A percentile compares a stretch with the other conserved stretches of the same genome.
These are phyloP conservation scores for Schwanniomyces pseudopolymorphus DNA, from an alignment of 805 yeast species.

Conservation along the genomic window DNA sequence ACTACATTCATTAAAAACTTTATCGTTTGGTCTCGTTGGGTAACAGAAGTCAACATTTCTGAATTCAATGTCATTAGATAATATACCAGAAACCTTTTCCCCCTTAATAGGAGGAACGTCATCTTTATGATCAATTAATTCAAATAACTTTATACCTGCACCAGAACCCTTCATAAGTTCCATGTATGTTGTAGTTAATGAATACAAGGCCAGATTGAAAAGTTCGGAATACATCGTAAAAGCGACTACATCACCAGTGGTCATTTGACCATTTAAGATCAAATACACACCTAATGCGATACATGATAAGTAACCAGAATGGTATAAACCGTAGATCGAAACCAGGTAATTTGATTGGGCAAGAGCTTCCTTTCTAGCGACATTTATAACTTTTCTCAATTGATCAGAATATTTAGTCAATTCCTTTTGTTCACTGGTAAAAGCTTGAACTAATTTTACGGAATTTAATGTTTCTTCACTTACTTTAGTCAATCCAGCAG, in stretches of 20 bases:
- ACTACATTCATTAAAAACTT: slow-evolving; percentile 36
- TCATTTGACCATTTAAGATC: slow-evolving; percentile 42
- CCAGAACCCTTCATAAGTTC: slow-evolving; percentile 50
- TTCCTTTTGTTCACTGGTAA: slow-evolving; percentile 44
- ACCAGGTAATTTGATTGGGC: slow-evolving; percentile 46
- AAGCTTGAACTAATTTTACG: slow-evolving; percentile 42
- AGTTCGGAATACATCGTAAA: slow-evolving; percentile 47
- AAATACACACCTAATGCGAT: slow-evolving; percentile 43
- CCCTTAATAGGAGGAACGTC: slow-evolving; percentile 39
- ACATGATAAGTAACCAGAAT: slow-evolving; percentile 43
- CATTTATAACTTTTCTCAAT: slow-evolving; percentile 39
- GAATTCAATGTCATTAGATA: slow-evolving; percentile 36
- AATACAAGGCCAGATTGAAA: slow-evolving; percentile 44
- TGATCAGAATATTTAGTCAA: slow-evolving; percentile 37
- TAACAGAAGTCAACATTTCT: slow-evolving; percentile 40
- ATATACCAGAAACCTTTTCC: slow-evolving; percentile 16
- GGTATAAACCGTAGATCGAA: slow-evolving; percentile 42
- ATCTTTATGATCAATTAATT: slow-evolving; percentile 37
- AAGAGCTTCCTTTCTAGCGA: slow-evolving; percentile 43
- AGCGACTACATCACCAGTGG: slow-evolving; percentile 48
- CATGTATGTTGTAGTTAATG: slow-evolving; percentile 45
- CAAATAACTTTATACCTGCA: slow-evolving; percentile 44
- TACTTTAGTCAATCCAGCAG: slow-evolving; percentile 45
- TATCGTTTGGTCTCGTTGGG: slow-evolving; percentile 38
- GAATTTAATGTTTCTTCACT: slow-evolving; percentile 45